Percentiles rank a stretch among this genome's conserved stretches.
Evolutionary conservation across 129 eudicot genomes (phyloP).

Genomic region (Erigeron canadensis): DNA sequence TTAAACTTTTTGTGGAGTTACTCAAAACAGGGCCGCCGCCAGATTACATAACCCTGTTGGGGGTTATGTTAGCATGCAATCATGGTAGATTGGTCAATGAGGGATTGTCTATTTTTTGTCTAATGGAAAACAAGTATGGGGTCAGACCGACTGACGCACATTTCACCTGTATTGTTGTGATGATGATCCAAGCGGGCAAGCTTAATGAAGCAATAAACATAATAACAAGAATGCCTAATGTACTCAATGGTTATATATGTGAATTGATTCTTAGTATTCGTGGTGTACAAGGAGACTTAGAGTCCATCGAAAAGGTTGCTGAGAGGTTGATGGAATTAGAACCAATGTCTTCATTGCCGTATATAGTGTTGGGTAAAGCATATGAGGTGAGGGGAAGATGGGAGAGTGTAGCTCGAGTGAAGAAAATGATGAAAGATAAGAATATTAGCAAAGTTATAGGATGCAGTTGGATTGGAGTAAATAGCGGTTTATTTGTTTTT

Average conservation of each 20-base stretch:
- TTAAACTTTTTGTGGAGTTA: constrained; percentile 48
- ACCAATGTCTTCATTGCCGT: constrained; percentile 51
- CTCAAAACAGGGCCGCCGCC: constrained; percentile 48
- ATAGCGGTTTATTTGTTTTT: constrained; percentile 35
- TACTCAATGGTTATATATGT: constrained; percentile 48
- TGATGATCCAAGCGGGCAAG: constrained; percentile 58
- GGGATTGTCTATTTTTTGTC: constrained; percentile 45
- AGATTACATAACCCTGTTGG: constrained; percentile 59
- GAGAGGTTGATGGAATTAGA: constrained; percentile 50
- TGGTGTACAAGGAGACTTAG: constrained; percentile 44
- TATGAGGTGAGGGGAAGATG: constrained; percentile 72
- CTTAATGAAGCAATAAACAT: constrained; percentile 48
- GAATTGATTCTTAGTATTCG: constrained; percentile 46
- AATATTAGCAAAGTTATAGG: constrained; percentile 37
- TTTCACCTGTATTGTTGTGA: constrained; percentile 43
- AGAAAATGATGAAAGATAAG: constrained; percentile 49
- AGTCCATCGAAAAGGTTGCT: constrained; percentile 49
- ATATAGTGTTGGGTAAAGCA: constrained; percentile 51
- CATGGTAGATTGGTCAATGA: constrained; percentile 49
- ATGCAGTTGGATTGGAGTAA: constrained; percentile 69
- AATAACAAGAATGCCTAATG: constrained; percentile 37
- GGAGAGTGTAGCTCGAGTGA: constrained; percentile 79
- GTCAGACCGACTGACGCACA: constrained; percentile 50
- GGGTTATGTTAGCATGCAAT: constrained; percentile 63
- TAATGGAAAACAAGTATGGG: constrained; percentile 51